Percentiles rank a stretch among this genome's conserved stretches.
Evolutionary conservation across 805 yeast species (phyloP).

Genomic region (Candida michaelii): DNA sequence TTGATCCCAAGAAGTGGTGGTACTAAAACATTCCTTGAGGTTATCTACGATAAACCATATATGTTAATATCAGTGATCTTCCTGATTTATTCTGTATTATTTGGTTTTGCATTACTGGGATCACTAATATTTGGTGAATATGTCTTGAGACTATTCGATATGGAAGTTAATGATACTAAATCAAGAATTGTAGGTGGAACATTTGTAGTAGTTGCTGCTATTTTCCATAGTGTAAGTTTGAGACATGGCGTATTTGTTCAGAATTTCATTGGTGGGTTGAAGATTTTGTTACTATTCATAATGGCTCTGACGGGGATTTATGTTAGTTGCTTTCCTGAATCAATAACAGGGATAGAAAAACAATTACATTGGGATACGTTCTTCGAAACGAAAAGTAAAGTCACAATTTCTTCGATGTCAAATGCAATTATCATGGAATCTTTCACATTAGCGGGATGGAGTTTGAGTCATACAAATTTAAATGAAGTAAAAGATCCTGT

Average conservation of each 20-base stretch:
- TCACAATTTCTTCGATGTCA: constrained; percentile 48
- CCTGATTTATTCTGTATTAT: constrained; percentile 48
- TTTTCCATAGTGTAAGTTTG: constrained; percentile 59
- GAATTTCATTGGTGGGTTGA: constrained; percentile 61
- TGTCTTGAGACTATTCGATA: constrained; percentile 45
- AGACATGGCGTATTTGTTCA: constrained; percentile 60
- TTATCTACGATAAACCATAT: constrained; percentile 60
- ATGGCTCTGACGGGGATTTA: constrained; percentile 61
- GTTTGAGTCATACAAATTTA: constrained; percentile 56
- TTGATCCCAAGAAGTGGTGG: constrained; percentile 77
- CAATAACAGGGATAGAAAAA: constrained; percentile 43
- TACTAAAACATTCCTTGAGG: constrained; percentile 68
- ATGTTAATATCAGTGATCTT: constrained; percentile 53
- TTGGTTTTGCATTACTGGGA: constrained; percentile 57
- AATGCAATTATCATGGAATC: constrained; percentile 57
- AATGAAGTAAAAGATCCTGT: constrained; percentile 62
- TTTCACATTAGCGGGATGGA: constrained; percentile 66
- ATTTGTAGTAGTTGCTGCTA: constrained; percentile 28
- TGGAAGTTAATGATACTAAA: constrained; percentile 35
- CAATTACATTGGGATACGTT: constrained; percentile 36
- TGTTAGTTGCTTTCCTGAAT: constrained; percentile 50
- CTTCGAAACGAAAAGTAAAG: constrained; percentile 29
- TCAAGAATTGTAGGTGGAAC: constrained; percentile 33
- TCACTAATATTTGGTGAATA: constrained; percentile 65
- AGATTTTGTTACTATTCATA: constrained; percentile 51